A percentile compares a stretch with the other conserved stretches of the same genome.
These are phyloP conservation scores for Quercus berberidifolia DNA, from an alignment of 306 rosid genomes.

Conservation along the genomic window DNA sequence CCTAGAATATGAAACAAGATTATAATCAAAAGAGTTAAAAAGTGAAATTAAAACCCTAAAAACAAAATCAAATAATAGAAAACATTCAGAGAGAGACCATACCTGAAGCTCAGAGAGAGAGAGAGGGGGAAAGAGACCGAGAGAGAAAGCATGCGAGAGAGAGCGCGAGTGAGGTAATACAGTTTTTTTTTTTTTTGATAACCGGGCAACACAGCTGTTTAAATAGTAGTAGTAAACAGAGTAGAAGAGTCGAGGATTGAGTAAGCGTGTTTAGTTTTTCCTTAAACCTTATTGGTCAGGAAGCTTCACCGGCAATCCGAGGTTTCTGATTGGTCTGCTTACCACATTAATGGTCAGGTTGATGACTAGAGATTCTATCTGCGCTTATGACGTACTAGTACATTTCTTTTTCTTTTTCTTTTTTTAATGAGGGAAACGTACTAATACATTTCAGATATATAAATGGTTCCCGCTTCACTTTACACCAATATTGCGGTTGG, in stretches of 20 bases:
- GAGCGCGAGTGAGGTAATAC: too few relatives aligned
- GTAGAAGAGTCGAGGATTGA: too few relatives aligned
- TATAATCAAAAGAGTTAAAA: neutral
- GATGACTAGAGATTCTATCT: too few relatives aligned
- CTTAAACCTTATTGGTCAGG: neutral
- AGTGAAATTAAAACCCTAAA: neutral
- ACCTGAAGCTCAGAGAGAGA: conserved; percentile 6
- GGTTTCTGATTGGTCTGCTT: neutral
- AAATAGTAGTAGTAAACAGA: neutral
- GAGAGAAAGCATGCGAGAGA: too few relatives aligned
- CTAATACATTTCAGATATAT: too few relatives aligned
- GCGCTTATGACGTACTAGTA: too few relatives aligned
- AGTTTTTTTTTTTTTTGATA: too few relatives aligned
- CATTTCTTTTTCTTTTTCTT: too few relatives aligned
- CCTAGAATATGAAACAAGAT: neutral
- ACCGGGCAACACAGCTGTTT: too few relatives aligned
- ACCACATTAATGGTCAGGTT: too few relatives aligned
- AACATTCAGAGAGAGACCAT: neutral
- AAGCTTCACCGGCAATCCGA: neutral
- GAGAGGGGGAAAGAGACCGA: neutral
- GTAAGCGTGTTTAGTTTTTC: neutral
- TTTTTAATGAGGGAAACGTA: too few relatives aligned
- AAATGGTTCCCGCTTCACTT: too few relatives aligned
- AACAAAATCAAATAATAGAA: neutral
- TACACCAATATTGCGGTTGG: accelerated